Conservation (phyloP, 2,329 filamentous ascomycete species). For the Colletotrichum noveboracense region DNA sequence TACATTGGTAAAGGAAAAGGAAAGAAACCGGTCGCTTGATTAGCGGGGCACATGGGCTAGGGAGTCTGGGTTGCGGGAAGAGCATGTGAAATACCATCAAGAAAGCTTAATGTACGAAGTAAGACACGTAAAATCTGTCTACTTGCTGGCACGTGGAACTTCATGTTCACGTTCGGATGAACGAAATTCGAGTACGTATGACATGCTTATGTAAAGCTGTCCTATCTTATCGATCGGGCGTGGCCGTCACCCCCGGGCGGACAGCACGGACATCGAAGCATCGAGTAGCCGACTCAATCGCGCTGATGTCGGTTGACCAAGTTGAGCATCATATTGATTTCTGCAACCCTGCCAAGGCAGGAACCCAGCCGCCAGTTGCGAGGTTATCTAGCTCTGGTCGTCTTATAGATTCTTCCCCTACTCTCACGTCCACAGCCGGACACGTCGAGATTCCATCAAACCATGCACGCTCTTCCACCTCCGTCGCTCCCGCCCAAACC, state of each 20-base stretch:
- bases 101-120: background rate
- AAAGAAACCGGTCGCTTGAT: background rate
- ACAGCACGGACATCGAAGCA: background rate
- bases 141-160: background rate
- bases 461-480: constrained; percentile 43
- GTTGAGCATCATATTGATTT: background rate
- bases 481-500: constrained; percentile 77
- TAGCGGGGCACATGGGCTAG: background rate
- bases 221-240: background rate
- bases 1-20: background rate
- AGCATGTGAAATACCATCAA: background rate
- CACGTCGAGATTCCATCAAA: background rate
- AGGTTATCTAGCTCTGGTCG: background rate
- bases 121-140: background rate
- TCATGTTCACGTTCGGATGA: background rate
- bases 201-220: background rate
- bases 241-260: background rate
- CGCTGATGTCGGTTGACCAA: background rate
- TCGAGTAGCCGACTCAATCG: background rate
- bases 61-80: background rate
- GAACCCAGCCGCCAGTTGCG: background rate
- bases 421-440: background rate
- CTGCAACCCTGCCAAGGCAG: background rate
- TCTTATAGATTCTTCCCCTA: background rate
- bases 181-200: background rate